Conservation (phyloP, 176 grass and related monocot genomes). For the Raddia guianensis region DNA sequence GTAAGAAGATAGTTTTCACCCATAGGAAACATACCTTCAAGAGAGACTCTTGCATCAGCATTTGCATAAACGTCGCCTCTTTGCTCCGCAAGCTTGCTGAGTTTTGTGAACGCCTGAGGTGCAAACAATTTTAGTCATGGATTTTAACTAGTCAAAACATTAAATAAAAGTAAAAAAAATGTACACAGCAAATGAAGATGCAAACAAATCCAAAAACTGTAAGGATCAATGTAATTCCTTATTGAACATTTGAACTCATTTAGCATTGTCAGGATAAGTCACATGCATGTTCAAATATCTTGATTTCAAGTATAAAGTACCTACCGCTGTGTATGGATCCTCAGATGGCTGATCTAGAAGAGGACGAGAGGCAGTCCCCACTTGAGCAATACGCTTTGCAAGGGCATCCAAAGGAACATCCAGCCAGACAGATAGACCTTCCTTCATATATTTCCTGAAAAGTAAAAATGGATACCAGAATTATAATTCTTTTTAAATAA, state of each 20-base stretch:
- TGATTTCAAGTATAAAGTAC: not conserved
- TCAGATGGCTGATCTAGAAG: constrained; percentile 84
- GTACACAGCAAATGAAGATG: not conserved
- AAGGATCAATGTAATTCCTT: constrained; percentile 4
- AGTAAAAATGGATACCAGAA: not conserved
- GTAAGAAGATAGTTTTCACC: not conserved
- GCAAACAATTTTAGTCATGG: constrained; percentile 14
- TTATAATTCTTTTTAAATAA: constrained; percentile 16
- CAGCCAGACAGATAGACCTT: constrained; percentile 83
- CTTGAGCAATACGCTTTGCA: constrained; percentile 83
- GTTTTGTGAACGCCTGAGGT: constrained; percentile 65
- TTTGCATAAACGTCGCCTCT: constrained; percentile 70
- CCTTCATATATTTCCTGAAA: constrained; percentile 85
- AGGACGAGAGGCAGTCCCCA: constrained; percentile 93
- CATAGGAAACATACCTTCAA: constrained; percentile 56
- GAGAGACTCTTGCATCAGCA: constrained; percentile 70
- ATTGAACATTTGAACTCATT: not conserved
- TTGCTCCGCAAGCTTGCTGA: constrained; percentile 68
- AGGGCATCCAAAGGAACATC: constrained; percentile 96
- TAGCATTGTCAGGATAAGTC: constrained; percentile 28
- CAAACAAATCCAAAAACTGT: not conserved
- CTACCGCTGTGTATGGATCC: constrained; percentile 93
- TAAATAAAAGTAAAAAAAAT: not conserved
- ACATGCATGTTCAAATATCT: constrained; percentile 24
- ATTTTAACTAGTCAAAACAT: constrained; percentile 20